Base-by-base conservation (phyloP, 208 protist species). In the Crithidia fasciculata region DNA sequence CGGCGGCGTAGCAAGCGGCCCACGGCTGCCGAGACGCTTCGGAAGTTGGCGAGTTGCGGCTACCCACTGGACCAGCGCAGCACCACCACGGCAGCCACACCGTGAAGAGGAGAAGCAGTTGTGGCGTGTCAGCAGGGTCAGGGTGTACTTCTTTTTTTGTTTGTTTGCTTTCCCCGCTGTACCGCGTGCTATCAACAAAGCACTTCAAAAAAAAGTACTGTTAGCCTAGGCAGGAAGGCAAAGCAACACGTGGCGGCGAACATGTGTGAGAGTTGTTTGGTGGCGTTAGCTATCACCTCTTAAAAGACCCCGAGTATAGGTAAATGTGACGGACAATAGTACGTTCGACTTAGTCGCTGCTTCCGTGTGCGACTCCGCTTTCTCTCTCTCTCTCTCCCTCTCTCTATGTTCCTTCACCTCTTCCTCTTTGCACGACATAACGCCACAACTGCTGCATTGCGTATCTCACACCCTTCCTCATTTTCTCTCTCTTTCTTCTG, bases 21-120 rank as follows among this genome's bases (percentile, higher is more conserved):
- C 36, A 80, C 67, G n/a, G 74, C 74, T 7, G 74, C 73, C 44
- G 77, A 74, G 18, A 76, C 74, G 50, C 56, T 86, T 43, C 58
- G 19, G 12, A 78, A 79, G 47, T 61, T 86, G 37, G 81, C 71
- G 18, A 67, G 60, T 16, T 72, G 74, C 0, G 81, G 81, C 1
- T 86, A 86, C 41, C 81, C 81, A 4, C 54, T 74, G 28, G 67
- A 70, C 6, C 1, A n/a, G 5, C 43, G 53, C 43, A 13, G 16
- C 13, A 16, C 37, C 45, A 13, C 45, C 45, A 49, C 45, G 45
- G 45, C 45, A 2, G 45, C 45, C 45, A 49, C 45, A 49, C 45
- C 45, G 0, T 49, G 2, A 49, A 28, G 28, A 28, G 28, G 28
- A 2, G 28, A 1, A 28, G 28, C 28, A 28, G 28, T 28, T 28